A percentile compares a stretch with the other conserved stretches of the same genome.
Evolutionary conservation across 805 yeast genomes (phyloP).

Genomic region (Saturnispora saitoi): DNA sequence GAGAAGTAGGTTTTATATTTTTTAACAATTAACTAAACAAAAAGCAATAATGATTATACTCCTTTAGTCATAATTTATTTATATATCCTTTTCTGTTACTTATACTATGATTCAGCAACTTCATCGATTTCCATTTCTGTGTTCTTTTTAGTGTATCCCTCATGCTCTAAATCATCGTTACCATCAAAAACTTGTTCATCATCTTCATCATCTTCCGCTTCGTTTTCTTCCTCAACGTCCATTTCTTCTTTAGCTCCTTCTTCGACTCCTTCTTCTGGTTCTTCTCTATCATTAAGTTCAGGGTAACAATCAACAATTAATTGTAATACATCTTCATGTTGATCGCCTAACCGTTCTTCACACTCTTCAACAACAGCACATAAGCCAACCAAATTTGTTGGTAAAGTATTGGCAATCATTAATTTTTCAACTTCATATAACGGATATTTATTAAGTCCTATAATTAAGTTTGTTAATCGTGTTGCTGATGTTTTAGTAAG

Average conservation of each 20-base stretch:
- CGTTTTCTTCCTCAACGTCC: slow-evolving; percentile 17
- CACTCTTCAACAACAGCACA: slow-evolving; percentile 86
- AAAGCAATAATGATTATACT: not conserved
- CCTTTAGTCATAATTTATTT: too few relatives aligned
- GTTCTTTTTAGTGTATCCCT: slow-evolving; percentile 14
- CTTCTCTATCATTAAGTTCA: slow-evolving; percentile 25
- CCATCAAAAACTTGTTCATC: slow-evolving; percentile 17
- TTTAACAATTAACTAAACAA: not conserved
- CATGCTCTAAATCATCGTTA: slow-evolving; percentile 24
- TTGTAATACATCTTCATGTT: slow-evolving; percentile 49
- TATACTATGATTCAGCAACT: slow-evolving; percentile 9
- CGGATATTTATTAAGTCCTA: slow-evolving; percentile 38
- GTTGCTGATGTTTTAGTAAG: slow-evolving; percentile 25
- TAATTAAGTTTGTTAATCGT: slow-evolving; percentile 31
- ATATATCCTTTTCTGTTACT: too few relatives aligned
- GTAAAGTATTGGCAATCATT: slow-evolving; percentile 75
- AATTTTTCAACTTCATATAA: slow-evolving; percentile 77
- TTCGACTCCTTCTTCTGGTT: slow-evolving; percentile 18
- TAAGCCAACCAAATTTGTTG: slow-evolving; percentile 69
- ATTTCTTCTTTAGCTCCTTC: slow-evolving; percentile 21
- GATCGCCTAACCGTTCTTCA: slow-evolving; percentile 69
- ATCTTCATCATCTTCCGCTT: slow-evolving; percentile 17
- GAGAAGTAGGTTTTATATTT: not conserved
- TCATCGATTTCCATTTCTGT: slow-evolving; percentile 22
- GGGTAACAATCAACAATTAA: slow-evolving; percentile 51